These are phyloP conservation scores for Ramalina intermedia DNA, from an alignment of 495 filamentous ascomycete species.

Conservation along the genomic window DNA sequence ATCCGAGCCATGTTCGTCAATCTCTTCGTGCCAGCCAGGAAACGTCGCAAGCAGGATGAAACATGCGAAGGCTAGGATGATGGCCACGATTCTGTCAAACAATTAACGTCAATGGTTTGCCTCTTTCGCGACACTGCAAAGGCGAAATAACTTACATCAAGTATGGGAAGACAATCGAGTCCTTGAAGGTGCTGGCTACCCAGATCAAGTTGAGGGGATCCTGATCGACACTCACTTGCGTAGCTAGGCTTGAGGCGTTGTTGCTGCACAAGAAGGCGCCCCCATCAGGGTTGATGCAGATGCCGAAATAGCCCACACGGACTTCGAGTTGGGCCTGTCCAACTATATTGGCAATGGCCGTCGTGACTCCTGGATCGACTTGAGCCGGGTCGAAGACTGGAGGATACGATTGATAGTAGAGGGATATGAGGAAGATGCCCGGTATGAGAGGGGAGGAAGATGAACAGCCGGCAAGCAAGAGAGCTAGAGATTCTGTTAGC, in stretches of 20 bases:
- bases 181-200: conserved; percentile 60
- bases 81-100: conserved; percentile 44
- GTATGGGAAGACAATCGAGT: conserved; percentile 56
- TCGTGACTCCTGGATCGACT: conserved; percentile 68
- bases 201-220: conserved; percentile 59
- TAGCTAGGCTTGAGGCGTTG: conserved; percentile 50
- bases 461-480: conserved; percentile 54
- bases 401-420: conserved; percentile 52
- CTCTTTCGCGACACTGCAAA: too few relatives aligned
- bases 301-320: conserved; percentile 59
- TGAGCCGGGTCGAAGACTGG: conserved; percentile 55
- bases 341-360: conserved; percentile 51
- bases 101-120: conserved; percentile 3
- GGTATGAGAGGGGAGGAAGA: conserved; percentile 55
- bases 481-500: conserved; percentile 26
- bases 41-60: conserved; percentile 59
- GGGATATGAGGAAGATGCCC: conserved; percentile 53
- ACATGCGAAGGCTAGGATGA: conserved; percentile 54
- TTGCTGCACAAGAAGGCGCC: conserved; percentile 53
- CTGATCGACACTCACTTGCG: conserved; percentile 48
- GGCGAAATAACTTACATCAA: conserved; percentile 28
- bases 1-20: conserved; percentile 37
- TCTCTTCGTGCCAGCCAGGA: conserved; percentile 57
- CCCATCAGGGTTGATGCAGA: conserved; percentile 48
- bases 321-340: conserved; percentile 48